Evolutionary conservation across 2,329 filamentous ascomycete genomes (phyloP).

Genomic region (Trichophyton schoenleinii): DNA sequence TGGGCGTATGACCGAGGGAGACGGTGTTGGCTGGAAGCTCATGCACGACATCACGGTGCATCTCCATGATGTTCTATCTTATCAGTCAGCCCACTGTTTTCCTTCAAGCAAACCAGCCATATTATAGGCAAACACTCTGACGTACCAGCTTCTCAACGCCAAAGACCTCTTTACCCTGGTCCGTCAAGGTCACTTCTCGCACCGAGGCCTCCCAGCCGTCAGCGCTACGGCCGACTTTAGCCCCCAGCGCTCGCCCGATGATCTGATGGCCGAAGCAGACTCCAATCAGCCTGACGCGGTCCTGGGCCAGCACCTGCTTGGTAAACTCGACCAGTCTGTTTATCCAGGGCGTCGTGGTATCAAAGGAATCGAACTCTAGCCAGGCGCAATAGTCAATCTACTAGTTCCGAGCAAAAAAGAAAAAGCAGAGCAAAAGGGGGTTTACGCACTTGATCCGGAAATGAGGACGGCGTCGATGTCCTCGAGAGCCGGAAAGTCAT

Average conservation of each 20-base stretch:
- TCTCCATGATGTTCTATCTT: conserved; percentile 52
- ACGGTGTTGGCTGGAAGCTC: conserved; percentile 50
- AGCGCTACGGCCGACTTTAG: conserved; percentile 52
- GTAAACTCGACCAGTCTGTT: conserved; percentile 58
- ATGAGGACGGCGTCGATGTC: conserved; percentile 72
- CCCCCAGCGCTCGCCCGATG: conserved; percentile 58
- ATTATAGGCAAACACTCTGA: not conserved
- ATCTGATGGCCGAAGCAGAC: conserved; percentile 87
- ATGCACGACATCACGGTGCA: conserved; percentile 70
- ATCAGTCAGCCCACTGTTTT: not conserved
- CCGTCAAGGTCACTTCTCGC: conserved; percentile 53
- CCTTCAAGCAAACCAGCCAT: not conserved
- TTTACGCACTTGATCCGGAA: conserved; percentile 49
- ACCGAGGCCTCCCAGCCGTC: conserved; percentile 75
- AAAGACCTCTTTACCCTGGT: conserved; percentile 60
- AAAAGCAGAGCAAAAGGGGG: not conserved
- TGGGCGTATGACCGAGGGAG: conserved; percentile 50
- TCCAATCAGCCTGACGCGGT: conserved; percentile 58
- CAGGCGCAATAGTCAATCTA: not conserved
- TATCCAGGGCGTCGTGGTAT: conserved; percentile 63
- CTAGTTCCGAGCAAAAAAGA: not conserved
- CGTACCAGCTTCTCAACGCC: conserved; percentile 48
- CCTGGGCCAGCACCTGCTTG: conserved; percentile 48
- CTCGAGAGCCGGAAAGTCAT: conserved; percentile 58
- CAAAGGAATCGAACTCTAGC: conserved; percentile 57